Conservation (phyloP, 1,284 basidiomycete species). For the Rhodotorula sp. region DNA sequence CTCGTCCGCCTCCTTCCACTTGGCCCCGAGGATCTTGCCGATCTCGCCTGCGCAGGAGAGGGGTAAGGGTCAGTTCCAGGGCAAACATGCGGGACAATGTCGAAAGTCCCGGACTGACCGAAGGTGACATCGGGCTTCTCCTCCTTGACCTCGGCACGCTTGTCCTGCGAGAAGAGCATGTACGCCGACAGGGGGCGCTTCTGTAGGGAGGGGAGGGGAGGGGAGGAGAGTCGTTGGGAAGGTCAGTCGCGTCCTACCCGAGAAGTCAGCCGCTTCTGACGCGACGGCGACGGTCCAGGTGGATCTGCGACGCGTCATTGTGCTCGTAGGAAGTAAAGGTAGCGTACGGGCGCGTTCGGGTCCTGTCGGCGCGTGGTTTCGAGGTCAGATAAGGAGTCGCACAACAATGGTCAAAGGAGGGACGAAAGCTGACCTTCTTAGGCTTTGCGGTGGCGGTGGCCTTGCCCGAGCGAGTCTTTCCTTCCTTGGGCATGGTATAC, state of each 20-base stretch:
- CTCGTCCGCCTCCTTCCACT: slow-evolving; percentile 83
- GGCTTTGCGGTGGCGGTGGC: slow-evolving; percentile 49
- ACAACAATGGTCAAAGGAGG: background rate
- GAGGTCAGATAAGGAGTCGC: no score
- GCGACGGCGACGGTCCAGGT: background rate
- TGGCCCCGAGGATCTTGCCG: slow-evolving; percentile 80
- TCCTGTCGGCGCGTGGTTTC: slow-evolving; percentile 49
- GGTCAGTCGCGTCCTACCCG: background rate
- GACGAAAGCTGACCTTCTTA: slow-evolving; percentile 56
- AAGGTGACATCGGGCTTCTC: slow-evolving; percentile 94
- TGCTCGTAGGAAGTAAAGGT: background rate
- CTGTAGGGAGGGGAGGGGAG: background rate
- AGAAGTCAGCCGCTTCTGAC: background rate
- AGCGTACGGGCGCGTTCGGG: slow-evolving; percentile 63
- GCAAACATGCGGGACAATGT: background rate
- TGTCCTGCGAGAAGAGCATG: slow-evolving; percentile 98
- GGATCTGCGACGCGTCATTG: background rate
- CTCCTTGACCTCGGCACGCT: slow-evolving; percentile 87
- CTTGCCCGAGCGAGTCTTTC: slow-evolving; percentile 57
- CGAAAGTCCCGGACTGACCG: slow-evolving; percentile 56
- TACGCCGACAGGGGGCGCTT: slow-evolving; percentile 91
- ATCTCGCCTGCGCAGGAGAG: slow-evolving; percentile 61
- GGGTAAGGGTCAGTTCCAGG: slow-evolving; percentile 1
- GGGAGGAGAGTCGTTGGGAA: background rate
- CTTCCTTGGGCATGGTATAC: slow-evolving; percentile 69